These are phyloP conservation scores for Ogataea populi-albae DNA, from an alignment of 805 yeast species.

Conservation along the genomic window DNA sequence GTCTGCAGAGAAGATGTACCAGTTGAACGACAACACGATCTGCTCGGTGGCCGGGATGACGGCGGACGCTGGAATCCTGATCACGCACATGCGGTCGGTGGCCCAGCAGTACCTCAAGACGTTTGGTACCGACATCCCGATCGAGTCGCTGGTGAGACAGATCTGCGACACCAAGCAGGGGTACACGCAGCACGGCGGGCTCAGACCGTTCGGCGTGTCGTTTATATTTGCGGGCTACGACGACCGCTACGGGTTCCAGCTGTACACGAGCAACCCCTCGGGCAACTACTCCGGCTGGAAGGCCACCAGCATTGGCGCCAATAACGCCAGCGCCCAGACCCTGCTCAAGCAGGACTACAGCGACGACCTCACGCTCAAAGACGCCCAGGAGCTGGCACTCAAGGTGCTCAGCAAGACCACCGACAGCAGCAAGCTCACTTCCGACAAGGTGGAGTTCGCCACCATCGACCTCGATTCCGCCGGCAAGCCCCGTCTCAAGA, in stretches of 20 bases:
- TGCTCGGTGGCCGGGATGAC: slow-evolving; percentile 99
- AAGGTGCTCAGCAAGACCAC: slow-evolving; percentile 92
- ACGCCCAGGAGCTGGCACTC: slow-evolving; percentile 83
- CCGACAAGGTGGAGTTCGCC: slow-evolving; percentile 92
- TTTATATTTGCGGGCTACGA: slow-evolving; percentile 96
- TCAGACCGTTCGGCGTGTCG: slow-evolving; percentile 97
- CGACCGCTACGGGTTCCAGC: slow-evolving; percentile 83
- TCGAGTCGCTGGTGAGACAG: slow-evolving; percentile 81
- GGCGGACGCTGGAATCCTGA: slow-evolving; percentile 90
- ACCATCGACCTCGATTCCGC: slow-evolving; percentile 54
- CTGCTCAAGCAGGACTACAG: slow-evolving; percentile 91
- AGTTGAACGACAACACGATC: slow-evolving; percentile 62
- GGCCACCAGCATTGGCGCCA: slow-evolving; percentile 96
- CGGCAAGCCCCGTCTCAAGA: slow-evolving; percentile 59
- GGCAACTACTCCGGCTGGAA: slow-evolving; percentile 99
- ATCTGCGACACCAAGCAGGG: slow-evolving; percentile 95
- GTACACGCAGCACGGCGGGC: slow-evolving; percentile 97
- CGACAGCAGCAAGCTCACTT: slow-evolving; percentile 79
- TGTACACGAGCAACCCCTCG: slow-evolving; percentile 93
- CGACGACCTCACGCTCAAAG: slow-evolving; percentile 67
- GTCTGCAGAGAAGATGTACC: slow-evolving; percentile 87
- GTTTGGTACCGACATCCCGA: slow-evolving; percentile 92
- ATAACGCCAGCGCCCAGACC: slow-evolving; percentile 94
- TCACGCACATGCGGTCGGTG: slow-evolving; percentile 77
- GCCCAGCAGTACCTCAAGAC: slow-evolving; percentile 85